Conservation (phyloP, 306 rosid species). For the Hylodesmum podocarpum region DNA sequence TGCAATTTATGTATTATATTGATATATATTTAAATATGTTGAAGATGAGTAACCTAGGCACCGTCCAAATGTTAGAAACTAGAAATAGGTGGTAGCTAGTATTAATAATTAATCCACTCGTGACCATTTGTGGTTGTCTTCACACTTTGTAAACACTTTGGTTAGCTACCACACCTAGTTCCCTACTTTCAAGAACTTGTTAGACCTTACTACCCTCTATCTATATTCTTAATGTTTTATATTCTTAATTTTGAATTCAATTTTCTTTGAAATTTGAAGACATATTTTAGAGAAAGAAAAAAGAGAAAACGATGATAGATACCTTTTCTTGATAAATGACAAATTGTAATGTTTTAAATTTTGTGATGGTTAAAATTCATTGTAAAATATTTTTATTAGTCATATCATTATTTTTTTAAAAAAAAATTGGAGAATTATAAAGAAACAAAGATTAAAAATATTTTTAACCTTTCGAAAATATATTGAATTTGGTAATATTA, state of each 20-base stretch:
- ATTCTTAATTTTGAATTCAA: neutral
- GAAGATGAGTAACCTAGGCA: neutral
- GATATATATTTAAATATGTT: too few species aligned
- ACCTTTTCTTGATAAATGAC: neutral
- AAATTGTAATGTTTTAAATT: too few species aligned
- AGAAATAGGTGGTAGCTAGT: neutral
- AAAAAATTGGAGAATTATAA: too few species aligned
- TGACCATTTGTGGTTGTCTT: neutral
- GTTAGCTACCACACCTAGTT: neutral
- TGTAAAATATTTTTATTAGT: too few species aligned
- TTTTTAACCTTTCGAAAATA: too few species aligned
- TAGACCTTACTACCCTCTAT: neutral
- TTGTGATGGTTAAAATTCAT: too few species aligned
- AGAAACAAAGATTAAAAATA: too few species aligned
- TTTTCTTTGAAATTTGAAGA: neutral
- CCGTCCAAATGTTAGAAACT: neutral
- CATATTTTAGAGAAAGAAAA: neutral
- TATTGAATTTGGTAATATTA: too few species aligned
- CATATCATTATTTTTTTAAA: too few species aligned
- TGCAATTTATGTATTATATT: too few species aligned
- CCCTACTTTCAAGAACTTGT: neutral
- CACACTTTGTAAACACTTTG: neutral
- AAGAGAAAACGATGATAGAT: neutral
- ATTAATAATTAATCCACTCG: neutral
- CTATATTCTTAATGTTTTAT: neutral